A percentile compares a stretch with the other conserved stretches of the same genome.
Evolutionary conservation across 169 alveolate species (phyloP).

Genomic region (Plasmodium adleri): DNA sequence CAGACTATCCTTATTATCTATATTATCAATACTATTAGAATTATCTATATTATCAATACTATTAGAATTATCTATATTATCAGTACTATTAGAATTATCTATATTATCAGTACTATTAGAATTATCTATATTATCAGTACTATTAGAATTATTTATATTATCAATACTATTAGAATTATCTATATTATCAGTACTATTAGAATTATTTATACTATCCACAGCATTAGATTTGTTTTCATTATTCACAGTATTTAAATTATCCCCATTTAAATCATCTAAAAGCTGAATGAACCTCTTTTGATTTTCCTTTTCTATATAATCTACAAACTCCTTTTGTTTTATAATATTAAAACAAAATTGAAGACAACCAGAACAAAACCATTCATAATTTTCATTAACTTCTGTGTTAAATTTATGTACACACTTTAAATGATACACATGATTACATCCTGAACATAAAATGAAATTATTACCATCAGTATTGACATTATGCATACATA

Average conservation of each 20-base stretch:
- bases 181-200: no score
- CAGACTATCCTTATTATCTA: no score
- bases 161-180: no score
- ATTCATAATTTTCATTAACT: slow-evolving; percentile 72
- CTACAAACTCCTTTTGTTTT: slow-evolving; percentile 47
- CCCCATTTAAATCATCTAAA: slow-evolving; percentile 12
- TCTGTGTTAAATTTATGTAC: slow-evolving; percentile 51
- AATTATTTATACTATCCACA: no score
- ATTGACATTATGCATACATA: slow-evolving; percentile 65
- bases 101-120: no score
- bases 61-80: no score
- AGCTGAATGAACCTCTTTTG: slow-evolving; percentile 25
- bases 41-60: no score
- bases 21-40: no score
- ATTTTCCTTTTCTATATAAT: slow-evolving; percentile 51
- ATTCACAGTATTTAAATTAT: background rate
- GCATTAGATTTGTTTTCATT: no score
- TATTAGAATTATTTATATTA: no score
- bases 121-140: no score
- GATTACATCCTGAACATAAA: slow-evolving; percentile 73
- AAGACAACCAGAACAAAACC: slow-evolving; percentile 72
- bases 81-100: no score
- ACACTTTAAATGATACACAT: slow-evolving; percentile 69
- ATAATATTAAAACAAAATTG: slow-evolving; percentile 50
- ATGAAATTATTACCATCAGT: slow-evolving; percentile 28